Evolutionary conservation across 2,329 filamentous ascomycete species (phyloP), one percentile per base, ranked within the genome.

Genomic region (Fonsecaea pugnacius): DNA sequence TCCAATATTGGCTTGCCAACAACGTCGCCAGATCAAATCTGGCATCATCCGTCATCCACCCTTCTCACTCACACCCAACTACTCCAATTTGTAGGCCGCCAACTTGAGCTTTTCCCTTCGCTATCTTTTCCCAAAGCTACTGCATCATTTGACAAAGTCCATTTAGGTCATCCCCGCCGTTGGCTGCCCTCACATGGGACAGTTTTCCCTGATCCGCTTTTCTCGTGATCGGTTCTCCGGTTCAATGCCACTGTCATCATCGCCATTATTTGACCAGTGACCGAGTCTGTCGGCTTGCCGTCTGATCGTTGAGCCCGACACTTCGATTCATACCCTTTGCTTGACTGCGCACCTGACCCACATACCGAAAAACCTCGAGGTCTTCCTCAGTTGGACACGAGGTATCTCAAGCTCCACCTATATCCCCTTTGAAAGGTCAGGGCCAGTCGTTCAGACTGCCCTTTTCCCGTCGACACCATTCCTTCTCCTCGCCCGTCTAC

Each of bases 401-500:
- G 63, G 56, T 52, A 51, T 40, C n/a, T 35, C 36, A 52, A 51
- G 35, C 46, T 24, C 54, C 54, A 52, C 46, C 64, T 24, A 50
- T 43, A 60, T 50, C 35, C 43, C 55, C 35, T 48, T 55, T 55
- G 38, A 43, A 43, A 30, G 55, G 24, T 38, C 7, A 58, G 64
- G 84, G 89, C 88, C 91, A 88, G 87, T 88, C 85, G 84, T 78
- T 79, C 38, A 85, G 90, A 93, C 91, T 90, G 89, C 87, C 84
- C 84, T 77, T 79, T 75, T 73, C 82, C 40, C 35, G 59, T 83
- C 83, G 85, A 84, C 92, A 97, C 87, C 80, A 97, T 97, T 96
- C 86, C 91, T 87, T 84, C 87, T 76, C 81, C 85, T 85, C 83
- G 83, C 71, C 84, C 84, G 78, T 88, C 88, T 81, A 87, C 91